A percentile compares a stretch with the other conserved stretches of the same genome.
These are phyloP conservation scores for Ceratocystis diversiconidia DNA, from an alignment of 2,329 filamentous ascomycete species.

Conservation along the genomic window DNA sequence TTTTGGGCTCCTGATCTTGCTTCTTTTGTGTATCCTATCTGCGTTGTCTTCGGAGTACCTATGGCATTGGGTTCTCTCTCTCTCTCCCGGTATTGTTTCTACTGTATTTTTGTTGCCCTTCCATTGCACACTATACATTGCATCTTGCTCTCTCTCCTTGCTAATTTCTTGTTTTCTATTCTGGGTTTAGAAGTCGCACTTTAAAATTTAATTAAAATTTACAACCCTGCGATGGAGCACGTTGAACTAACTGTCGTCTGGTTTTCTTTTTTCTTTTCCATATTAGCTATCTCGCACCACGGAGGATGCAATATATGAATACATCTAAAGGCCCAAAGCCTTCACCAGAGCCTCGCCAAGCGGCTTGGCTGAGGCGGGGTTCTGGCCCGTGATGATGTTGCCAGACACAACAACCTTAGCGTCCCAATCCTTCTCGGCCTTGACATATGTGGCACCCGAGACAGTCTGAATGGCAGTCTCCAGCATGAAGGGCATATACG, in stretches of 20 bases:
- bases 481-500: constrained; percentile 44
- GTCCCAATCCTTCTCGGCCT: constrained; percentile 37
- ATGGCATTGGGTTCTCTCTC: not conserved
- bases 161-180: not conserved
- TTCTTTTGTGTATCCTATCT: constrained; percentile 6
- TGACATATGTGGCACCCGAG: constrained; percentile 41
- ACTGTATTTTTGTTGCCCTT: not conserved
- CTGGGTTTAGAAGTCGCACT: not conserved
- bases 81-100: not conserved
- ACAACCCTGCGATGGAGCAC: not conserved
- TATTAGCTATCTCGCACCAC: too few relatives aligned
- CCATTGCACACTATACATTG: constrained; percentile 3
- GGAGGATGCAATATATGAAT: not conserved
- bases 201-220: not conserved
- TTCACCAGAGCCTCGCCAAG: constrained; percentile 39
- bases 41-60: constrained; percentile 1
- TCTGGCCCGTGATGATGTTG: constrained; percentile 43
- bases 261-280: not conserved
- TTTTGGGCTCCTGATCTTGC: not conserved
- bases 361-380: constrained; percentile 37
- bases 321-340: constrained; percentile 26
- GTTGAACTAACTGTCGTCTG: not conserved
- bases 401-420: constrained; percentile 38
- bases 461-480: constrained; percentile 39
- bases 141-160: not conserved